Base-by-base conservation (phyloP, 2,329 filamentous ascomycete genomes). In the Aspergillus sp. region DNA sequence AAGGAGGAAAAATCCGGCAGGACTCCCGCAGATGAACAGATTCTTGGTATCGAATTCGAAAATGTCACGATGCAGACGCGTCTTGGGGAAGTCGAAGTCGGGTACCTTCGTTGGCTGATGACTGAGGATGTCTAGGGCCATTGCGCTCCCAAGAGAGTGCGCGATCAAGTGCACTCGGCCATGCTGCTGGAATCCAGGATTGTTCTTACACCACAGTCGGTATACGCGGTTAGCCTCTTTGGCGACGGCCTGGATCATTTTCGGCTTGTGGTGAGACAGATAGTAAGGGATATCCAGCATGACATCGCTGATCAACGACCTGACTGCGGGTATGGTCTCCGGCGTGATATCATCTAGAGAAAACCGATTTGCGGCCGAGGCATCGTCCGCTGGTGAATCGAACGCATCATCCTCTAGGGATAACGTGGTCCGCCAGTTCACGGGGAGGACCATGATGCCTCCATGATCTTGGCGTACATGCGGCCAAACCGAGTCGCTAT, bases 201-300 rank as follows among this genome's bases (percentile, higher is more conserved):
- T 96, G 53, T 96, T 95, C 29, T 74, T 72, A 52, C 88, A 95
- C 91, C 91, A 98, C 1, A 96, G 71, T 12, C 83, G 76, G 55
- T 94, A 96, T n/a, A 98, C 84, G 4, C 89, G 76, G 51, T 98
- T 98, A 5, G 91, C 89, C 63, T 98, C 91, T 37, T 73, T 74
- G 25, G 93, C 80, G 29, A 95, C 78, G 1, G 91, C 88, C 26
- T 80, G 73, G 31, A 94, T 82, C 88, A 98, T 96, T 58, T 86
- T 94, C 3, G 80, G 75, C 51, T 96, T 94, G 61, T 96, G 89
- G 37, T 93, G 83, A 0, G 89, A 96, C 63, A 98, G 80, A 62
- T 96, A 98, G 55, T 94, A 96, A 0, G 91, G 91, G 30, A 98
- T 89, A 55, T 98, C 91, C 30, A 96, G 80, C 86, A 98, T 95